These are phyloP conservation scores for Lactarius pseudohatsudake DNA, from an alignment of 768 basidiomycete genomes.

Conservation along the genomic window DNA sequence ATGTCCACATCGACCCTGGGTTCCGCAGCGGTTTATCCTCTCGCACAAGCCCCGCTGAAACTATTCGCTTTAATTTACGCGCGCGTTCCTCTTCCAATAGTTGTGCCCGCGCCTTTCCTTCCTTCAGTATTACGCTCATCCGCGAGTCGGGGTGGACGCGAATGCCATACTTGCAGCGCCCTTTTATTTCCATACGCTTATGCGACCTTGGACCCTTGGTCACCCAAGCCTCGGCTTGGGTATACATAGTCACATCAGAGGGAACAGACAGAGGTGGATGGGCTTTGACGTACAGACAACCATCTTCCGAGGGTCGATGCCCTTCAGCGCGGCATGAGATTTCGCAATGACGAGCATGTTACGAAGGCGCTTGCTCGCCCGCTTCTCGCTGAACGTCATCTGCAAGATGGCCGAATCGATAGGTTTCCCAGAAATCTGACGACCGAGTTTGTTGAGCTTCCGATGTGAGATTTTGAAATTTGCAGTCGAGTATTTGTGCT, in stretches of 20 bases:
- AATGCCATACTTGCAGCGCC: conserved; percentile 77
- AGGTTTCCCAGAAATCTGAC: conserved; percentile 86
- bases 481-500: conserved; percentile 94
- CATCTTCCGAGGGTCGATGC: conserved; percentile 66
- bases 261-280: conserved; percentile 5
- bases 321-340: conserved; percentile 80
- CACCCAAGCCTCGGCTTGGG: conserved; percentile 89
- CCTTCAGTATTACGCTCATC: conserved; percentile 72
- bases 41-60: conserved; percentile 74
- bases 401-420: conserved; percentile 95
- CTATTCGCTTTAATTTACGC: conserved; percentile 71
- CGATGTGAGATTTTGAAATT: conserved; percentile 92
- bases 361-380: conserved; percentile 81
- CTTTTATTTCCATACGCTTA: conserved; percentile 76
- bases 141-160: conserved; percentile 74
- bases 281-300: conserved; percentile 67
- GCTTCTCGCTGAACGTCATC: conserved; percentile 95
- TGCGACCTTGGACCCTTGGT: conserved; percentile 70
- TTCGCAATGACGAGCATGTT: conserved; percentile 86
- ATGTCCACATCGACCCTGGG: conserved; percentile 70
- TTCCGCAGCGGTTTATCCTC: conserved; percentile 82
- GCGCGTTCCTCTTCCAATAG: conserved; percentile 58
- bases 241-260: neutral
- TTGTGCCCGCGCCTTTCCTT: conserved; percentile 77
- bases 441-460: conserved; percentile 86